Evolutionary conservation across 305 asterid species (phyloP).

Genomic region (Ajuga reptans): DNA sequence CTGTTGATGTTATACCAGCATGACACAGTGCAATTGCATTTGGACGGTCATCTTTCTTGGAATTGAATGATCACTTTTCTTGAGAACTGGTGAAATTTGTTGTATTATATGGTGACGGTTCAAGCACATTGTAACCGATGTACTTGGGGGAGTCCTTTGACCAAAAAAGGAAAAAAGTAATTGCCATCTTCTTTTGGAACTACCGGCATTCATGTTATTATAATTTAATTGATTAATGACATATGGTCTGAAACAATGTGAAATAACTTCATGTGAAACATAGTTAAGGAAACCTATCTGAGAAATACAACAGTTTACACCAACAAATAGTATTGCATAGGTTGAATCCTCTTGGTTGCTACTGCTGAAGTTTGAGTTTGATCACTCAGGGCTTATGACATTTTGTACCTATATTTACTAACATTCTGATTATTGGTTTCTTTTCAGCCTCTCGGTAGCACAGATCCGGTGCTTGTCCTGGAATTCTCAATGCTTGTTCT

Average conservation of each 20-base stretch:
- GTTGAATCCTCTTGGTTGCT: constrained; percentile 16
- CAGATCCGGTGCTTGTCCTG: constrained; percentile 92
- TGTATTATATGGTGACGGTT: neutral
- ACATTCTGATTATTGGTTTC: constrained; percentile 16
- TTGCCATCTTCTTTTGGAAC: too few species aligned
- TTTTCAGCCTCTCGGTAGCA: constrained; percentile 81
- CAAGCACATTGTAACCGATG: too few species aligned
- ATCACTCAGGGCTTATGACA: constrained; percentile 8
- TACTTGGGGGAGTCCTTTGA: too few species aligned
- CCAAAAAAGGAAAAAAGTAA: too few species aligned
- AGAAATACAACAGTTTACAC: constrained; percentile 11
- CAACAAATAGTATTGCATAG: neutral
- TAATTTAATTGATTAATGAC: neutral
- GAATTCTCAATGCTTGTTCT: constrained; percentile 92
- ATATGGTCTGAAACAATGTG: constrained; percentile 8
- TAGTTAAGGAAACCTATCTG: neutral
- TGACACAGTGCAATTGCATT: neutral
- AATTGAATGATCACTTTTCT: constrained; percentile 7
- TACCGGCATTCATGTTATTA: neutral
- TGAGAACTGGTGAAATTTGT: neutral
- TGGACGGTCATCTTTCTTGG: neutral
- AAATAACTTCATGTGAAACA: neutral
- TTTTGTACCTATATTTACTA: constrained; percentile 14
- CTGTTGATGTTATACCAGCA: constrained; percentile 7
- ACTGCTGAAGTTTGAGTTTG: constrained; percentile 12